phyloP scores from a whole-genome alignment of 805 yeast species.

The Spathaspora passalidarum region DNA sequence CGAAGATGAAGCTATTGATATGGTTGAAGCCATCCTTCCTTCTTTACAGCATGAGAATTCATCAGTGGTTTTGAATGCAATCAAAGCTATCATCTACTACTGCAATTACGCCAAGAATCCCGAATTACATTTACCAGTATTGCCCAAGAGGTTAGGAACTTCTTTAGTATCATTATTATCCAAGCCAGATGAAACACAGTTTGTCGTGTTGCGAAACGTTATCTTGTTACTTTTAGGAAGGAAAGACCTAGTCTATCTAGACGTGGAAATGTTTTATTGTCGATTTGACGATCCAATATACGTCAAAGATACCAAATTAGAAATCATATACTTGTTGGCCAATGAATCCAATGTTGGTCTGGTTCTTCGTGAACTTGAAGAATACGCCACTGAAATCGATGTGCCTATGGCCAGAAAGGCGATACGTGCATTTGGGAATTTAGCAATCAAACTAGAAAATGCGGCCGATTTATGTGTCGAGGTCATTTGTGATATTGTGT shows the following conservation, averaged over 20 bases:
- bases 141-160: conserved; percentile 60
- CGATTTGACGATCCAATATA: conserved; percentile 83
- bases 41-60: conserved; percentile 78
- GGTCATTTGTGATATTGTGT: conserved; percentile 54
- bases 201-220: conserved; percentile 75
- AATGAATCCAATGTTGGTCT: conserved; percentile 54
- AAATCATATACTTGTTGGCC: conserved; percentile 79
- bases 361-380: conserved; percentile 74
- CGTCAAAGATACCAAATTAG: conserved; percentile 86
- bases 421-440: conserved; percentile 82
- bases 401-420: conserved; percentile 84
- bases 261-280: conserved; percentile 79
- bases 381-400: conserved; percentile 85
- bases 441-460: conserved; percentile 70
- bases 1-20: conserved; percentile 57
- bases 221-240: conserved; percentile 68
- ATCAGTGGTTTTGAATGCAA: conserved; percentile 73
- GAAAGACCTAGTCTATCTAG: conserved; percentile 57
- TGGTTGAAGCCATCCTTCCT: conserved; percentile 67
- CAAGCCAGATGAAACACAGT: conserved; percentile 81
- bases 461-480: conserved; percentile 66
- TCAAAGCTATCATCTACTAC: conserved; percentile 68
- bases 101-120: conserved; percentile 65
- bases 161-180: conserved; percentile 66
- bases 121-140: conserved; percentile 50